Conservation (phyloP, 2,329 filamentous ascomycete species). For the Pyrenochaeta sp. region DNA sequence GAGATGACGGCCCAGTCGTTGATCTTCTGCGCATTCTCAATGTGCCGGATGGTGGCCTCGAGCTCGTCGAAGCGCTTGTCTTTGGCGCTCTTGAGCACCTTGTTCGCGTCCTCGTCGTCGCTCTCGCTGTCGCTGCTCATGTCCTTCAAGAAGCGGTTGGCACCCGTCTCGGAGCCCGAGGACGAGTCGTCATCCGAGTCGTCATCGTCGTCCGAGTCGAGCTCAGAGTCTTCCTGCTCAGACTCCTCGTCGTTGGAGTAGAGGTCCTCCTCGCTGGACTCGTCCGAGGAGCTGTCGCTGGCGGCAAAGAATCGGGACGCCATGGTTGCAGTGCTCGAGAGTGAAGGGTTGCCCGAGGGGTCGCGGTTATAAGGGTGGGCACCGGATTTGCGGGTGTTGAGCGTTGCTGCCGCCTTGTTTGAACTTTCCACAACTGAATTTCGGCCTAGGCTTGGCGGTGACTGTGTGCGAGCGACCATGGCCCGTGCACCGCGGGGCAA, state of each 20-base stretch:
- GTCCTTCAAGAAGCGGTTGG: constrained; percentile 82
- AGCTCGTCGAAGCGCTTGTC: constrained; percentile 96
- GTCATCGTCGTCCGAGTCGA: constrained; percentile 65
- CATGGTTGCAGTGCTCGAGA: constrained; percentile 38
- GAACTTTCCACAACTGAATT: constrained; percentile 26
- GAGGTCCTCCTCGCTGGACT: constrained; percentile 92
- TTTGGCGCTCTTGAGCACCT: constrained; percentile 95
- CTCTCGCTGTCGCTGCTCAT: constrained; percentile 79
- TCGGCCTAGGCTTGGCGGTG: constrained; percentile 22
- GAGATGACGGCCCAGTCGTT: constrained; percentile 96
- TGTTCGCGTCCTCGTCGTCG: constrained; percentile 84
- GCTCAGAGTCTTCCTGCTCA: constrained; percentile 53
- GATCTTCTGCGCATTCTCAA: constrained; percentile 97
- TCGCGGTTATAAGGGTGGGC: constrained; percentile 22
- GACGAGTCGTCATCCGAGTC: constrained; percentile 65
- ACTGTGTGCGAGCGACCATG: constrained; percentile 16
- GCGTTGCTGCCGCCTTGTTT: constrained; percentile 21
- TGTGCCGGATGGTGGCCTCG: constrained; percentile 85
- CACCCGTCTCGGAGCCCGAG: constrained; percentile 70
- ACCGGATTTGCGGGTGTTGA: constrained; percentile 22
- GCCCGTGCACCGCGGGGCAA: constrained; percentile 3
- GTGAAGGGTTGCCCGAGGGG: constrained; percentile 32
- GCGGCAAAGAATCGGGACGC: constrained; percentile 94
- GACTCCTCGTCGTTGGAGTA: constrained; percentile 77
- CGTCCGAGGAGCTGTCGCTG: constrained; percentile 94